Percentiles rank a stretch among this genome's conserved stretches.
Evolutionary conservation across 2,329 filamentous ascomycete genomes (phyloP).

Genomic region (Penicillium polonicum): DNA sequence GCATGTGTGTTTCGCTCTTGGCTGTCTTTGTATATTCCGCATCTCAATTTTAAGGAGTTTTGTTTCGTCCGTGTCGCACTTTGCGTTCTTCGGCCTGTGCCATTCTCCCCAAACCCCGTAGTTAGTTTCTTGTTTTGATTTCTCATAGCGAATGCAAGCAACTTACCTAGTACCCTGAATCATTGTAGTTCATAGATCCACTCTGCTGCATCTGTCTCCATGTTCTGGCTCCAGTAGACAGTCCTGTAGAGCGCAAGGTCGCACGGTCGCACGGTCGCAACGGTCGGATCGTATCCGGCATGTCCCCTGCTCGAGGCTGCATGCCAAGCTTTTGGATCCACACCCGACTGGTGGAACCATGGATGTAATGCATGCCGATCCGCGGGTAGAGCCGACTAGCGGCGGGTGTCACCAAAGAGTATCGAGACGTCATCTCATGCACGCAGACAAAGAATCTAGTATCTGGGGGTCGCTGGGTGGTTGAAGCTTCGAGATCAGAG

Average conservation of each 20-base stretch:
- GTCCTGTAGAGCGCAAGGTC: neutral
- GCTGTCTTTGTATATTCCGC: conserved; percentile 8
- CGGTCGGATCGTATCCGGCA: neutral
- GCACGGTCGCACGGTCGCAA: neutral
- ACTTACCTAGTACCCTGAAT: neutral
- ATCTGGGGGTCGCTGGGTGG: neutral
- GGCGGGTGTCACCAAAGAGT: conserved; percentile 3
- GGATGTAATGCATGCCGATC: neutral
- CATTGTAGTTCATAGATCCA: neutral
- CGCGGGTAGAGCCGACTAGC: neutral
- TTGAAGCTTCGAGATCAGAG: neutral
- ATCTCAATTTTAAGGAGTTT: neutral
- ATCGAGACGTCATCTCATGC: conserved; percentile 11
- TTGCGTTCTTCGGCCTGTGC: neutral
- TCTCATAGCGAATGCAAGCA: conserved; percentile 10
- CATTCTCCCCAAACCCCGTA: neutral
- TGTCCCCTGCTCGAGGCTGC: neutral
- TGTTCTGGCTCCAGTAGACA: neutral
- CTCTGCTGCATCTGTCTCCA: neutral
- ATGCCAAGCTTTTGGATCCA: conserved; percentile 4
- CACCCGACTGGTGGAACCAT: neutral
- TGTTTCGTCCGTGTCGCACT: neutral
- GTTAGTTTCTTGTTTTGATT: conserved; percentile 7
- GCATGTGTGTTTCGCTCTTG: neutral
- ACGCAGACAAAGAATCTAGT: neutral